Evolutionary conservation across 257 asterid genomes (phyloP), one percentile per base, ranked within the genome.

Genomic region (Marsdenia floribunda): DNA sequence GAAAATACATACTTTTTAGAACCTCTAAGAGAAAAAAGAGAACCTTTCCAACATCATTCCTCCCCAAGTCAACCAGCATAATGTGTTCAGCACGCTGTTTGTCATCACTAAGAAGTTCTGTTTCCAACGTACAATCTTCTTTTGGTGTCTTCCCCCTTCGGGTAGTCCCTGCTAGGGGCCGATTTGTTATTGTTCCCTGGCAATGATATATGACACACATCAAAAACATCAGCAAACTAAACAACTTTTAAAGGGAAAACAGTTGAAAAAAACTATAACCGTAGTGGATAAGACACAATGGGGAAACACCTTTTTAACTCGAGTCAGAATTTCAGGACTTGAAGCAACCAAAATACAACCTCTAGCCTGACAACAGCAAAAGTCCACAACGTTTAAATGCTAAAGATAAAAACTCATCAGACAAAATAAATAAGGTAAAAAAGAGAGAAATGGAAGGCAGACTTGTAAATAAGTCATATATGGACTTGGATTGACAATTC

Each of bases 41-140:
- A 81, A 95, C 99, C 98, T 92, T 92, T 83, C 99, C 99, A 40
- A 95, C 99, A 82, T 95, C 99, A 80, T 95, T 92, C 79, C 99
- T 88, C 75, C 99, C 99, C 86, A 95, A 86, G 85, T 95, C 99
- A 79, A 95, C 99, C 79, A 95, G 89, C 99, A 95, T 95, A 80
- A 90, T 90, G 85, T 95, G 98, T 80, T 95, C 99, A 5, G 99
- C 99, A 77, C 96, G 84, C 86, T 95, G 99, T 78, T 95, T 95
- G 68, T 90, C 91, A 42, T 95, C 96, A 52, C 84, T 82, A 84
- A 92, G 82, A 69, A 95, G 98, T 90, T 88, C 93, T 59, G 85
- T 90, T 86, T 92, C 97, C 84, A 90, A 76, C 97, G 92, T 88
- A 78, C 83, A 79, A 83, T 95, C 99, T 83, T 95, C 99, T 80